Evolutionary conservation across 1,139 yeast genomes (phyloP).

Genomic region (Yamadazyma dushanensis): DNA sequence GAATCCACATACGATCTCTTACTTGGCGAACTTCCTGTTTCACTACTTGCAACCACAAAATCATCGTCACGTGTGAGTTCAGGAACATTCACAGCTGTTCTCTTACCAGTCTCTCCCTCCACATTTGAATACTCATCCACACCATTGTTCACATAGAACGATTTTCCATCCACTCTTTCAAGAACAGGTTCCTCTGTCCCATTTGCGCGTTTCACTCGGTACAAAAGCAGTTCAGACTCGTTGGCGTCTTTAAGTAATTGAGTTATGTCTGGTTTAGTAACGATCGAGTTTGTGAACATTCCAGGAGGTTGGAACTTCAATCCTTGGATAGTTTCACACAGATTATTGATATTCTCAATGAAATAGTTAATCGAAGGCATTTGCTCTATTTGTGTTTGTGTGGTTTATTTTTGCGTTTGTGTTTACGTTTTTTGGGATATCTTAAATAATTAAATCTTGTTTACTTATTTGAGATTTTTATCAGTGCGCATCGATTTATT

Average conservation of each 20-base stretch:
- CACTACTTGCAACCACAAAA: constrained; percentile 7
- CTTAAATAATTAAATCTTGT: too few species aligned
- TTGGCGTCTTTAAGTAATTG: constrained; percentile 63
- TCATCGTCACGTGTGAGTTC: constrained; percentile 11
- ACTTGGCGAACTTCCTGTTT: constrained; percentile 15
- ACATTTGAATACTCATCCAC: constrained; percentile 19
- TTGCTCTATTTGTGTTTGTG: neutral
- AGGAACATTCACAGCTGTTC: constrained; percentile 29
- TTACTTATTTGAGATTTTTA: neutral
- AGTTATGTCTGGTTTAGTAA: constrained; percentile 56
- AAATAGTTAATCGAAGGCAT: constrained; percentile 26
- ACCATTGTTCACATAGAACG: constrained; percentile 27
- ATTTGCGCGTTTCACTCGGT: constrained; percentile 29
- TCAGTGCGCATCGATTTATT: constrained; percentile 4
- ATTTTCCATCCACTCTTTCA: constrained; percentile 40
- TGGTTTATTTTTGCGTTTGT: constrained; percentile 2
- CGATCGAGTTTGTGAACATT: constrained; percentile 63
- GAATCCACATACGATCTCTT: constrained; percentile 1
- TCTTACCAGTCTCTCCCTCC: constrained; percentile 17
- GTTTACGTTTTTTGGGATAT: neutral
- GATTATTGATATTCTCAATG: constrained; percentile 25
- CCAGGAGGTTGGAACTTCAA: constrained; percentile 55
- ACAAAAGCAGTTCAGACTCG: constrained; percentile 51
- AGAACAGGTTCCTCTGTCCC: constrained; percentile 19
- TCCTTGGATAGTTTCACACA: constrained; percentile 22